These are phyloP conservation scores for Rhizomucor pusillus DNA, from an alignment of 371 early-diverging fungal species.

Conservation along the genomic window DNA sequence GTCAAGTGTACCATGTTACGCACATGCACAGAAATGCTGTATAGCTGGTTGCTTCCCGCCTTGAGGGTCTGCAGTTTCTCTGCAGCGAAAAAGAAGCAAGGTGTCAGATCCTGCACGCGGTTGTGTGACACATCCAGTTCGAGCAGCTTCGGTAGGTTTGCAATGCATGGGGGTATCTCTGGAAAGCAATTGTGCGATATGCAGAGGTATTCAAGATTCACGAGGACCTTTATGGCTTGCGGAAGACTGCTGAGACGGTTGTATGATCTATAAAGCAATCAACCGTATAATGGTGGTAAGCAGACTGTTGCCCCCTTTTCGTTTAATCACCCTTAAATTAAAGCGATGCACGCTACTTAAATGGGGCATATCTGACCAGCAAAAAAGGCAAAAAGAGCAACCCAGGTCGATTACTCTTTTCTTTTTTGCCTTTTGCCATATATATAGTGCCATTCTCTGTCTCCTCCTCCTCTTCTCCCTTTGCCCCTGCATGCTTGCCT, in stretches of 20 bases:
- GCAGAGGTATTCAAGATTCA: conserved; percentile 22
- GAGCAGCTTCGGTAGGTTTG: conserved; percentile 18
- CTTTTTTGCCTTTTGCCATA: too few relatives aligned
- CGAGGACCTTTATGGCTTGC: conserved; percentile 24
- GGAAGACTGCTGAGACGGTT: conserved; percentile 37
- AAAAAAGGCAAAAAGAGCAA: too few relatives aligned
- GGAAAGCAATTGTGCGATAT: conserved; percentile 21
- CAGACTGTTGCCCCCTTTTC: too few relatives aligned
- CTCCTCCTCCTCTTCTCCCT: too few relatives aligned
- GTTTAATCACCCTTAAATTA: too few relatives aligned
- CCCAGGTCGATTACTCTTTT: too few relatives aligned
- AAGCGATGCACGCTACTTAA: too few relatives aligned
- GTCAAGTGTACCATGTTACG: conserved; percentile 38
- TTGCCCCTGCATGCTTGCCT: conserved; percentile 1
- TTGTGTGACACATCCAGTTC: conserved; percentile 31
- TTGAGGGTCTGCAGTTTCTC: not conserved
- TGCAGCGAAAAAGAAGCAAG: conserved; percentile 14
- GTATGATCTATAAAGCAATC: conserved; percentile 25
- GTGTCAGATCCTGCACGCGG: conserved; percentile 24
- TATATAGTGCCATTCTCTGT: too few relatives aligned
- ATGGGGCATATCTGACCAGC: too few relatives aligned
- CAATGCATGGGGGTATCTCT: conserved; percentile 27
- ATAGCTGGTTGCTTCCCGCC: not conserved
- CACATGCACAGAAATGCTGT: conserved; percentile 16
- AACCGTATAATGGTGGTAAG: not conserved